Evolutionary conservation across 1,284 basidiomycete species (phyloP).

Genomic region (Ceratobasidium sp.): DNA sequence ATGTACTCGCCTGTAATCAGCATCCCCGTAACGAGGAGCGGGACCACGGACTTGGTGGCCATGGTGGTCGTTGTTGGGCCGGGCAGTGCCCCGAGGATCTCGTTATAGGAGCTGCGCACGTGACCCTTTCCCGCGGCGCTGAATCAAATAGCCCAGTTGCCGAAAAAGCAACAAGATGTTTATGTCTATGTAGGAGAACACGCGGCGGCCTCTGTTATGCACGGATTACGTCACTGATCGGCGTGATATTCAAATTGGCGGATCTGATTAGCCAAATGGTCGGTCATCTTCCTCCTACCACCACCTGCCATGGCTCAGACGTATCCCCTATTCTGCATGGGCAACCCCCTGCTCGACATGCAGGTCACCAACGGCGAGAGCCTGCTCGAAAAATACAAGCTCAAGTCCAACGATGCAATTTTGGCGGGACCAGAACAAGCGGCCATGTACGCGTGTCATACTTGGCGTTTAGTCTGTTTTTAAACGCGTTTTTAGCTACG

Average conservation of each 20-base stretch:
- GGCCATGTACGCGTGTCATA: constrained; percentile 68
- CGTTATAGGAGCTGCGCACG: constrained; percentile 27
- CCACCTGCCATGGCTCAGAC: constrained; percentile 45
- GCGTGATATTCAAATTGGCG: not conserved
- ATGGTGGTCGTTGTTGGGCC: constrained; percentile 57
- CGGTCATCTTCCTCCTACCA: constrained; percentile 9
- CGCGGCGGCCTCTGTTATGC: not conserved
- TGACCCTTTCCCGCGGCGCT: constrained; percentile 17
- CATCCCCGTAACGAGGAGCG: constrained; percentile 75
- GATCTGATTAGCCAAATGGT: constrained; percentile 4
- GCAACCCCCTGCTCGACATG: constrained; percentile 91
- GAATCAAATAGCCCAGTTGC: not conserved
- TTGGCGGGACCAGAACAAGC: constrained; percentile 91
- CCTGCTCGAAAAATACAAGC: constrained; percentile 89
- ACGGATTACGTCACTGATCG: not conserved
- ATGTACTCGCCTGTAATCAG: constrained; percentile 68
- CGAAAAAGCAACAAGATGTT: not conserved
- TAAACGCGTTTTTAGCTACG: constrained; percentile 71
- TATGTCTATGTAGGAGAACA: not conserved
- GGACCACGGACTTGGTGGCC: constrained; percentile 55
- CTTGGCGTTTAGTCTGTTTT: not conserved
- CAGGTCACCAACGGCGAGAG: constrained; percentile 86
- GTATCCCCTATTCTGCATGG: constrained; percentile 79
- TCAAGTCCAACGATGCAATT: constrained; percentile 97
- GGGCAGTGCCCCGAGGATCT: not conserved